Conservation (phyloP, 805 yeast genomes). For the Scheffersomyces amazonensis region DNA sequence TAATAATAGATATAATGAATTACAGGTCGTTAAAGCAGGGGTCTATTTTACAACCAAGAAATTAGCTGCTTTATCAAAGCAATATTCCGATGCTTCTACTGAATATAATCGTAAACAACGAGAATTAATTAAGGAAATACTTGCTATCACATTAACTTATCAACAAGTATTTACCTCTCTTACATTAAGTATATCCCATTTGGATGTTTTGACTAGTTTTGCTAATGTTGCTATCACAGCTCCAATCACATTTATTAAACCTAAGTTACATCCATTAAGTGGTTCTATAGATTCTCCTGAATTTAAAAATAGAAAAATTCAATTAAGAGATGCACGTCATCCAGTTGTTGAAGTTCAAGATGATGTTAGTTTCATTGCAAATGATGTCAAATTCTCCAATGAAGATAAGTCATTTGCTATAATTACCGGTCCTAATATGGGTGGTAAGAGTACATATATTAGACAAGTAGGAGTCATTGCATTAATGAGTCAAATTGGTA, state of each 20-base stretch:
- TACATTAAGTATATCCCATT: constrained; percentile 59
- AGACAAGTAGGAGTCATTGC: constrained; percentile 87
- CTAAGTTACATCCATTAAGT: constrained; percentile 59
- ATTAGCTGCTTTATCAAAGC: constrained; percentile 57
- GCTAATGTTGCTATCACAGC: constrained; percentile 80
- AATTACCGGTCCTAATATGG: constrained; percentile 97
- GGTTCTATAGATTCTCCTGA: constrained; percentile 16
- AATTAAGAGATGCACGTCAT: constrained; percentile 78
- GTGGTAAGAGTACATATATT: constrained; percentile 93
- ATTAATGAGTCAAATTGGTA: constrained; percentile 84
- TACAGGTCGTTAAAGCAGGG: constrained; percentile 94
- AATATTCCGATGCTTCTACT: constrained; percentile 54
- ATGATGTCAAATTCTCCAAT: constrained; percentile 70
- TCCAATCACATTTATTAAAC: constrained; percentile 76
- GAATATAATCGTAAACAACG: constrained; percentile 76
- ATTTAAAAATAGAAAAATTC: constrained; percentile 42
- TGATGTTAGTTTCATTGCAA: constrained; percentile 84
- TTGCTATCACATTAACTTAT: constrained; percentile 77
- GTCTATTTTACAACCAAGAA: constrained; percentile 80
- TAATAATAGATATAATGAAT: constrained; percentile 60
- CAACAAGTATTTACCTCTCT: constrained; percentile 72
- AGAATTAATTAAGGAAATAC: constrained; percentile 77
- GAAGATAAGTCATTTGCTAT: constrained; percentile 54
- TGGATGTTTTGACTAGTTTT: constrained; percentile 83
- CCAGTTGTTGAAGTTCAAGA: constrained; percentile 94